Base-by-base conservation (phyloP, 1,284 basidiomycete species). In the Thelephora terrestris region DNA sequence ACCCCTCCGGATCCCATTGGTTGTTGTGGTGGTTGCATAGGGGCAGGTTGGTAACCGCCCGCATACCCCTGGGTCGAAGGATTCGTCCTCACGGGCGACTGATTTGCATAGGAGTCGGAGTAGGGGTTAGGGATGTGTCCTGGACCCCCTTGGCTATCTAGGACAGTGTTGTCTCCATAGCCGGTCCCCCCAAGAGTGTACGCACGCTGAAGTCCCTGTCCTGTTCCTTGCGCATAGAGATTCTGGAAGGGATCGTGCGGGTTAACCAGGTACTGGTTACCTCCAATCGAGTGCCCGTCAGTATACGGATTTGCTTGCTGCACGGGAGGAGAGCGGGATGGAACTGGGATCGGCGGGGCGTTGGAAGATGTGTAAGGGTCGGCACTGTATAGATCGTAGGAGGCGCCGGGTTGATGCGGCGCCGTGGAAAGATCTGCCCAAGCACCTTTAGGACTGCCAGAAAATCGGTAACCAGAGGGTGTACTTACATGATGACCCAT, bases 121-220 rank as follows among this genome's bases (percentile, higher is more conserved):
- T 32, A 32, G 9, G 29, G 29, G 29, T 32, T 32, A 32, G 29
- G 29, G 14, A 12, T 32, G 29, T 32, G 14, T 10, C 29, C 29
- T 32, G 39, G 16, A 21, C 25, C 39, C 5, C 10, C 10, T 14
- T 21, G 39, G 12, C 20, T 4, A 21, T 55, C 52, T 12, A 76
- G 78, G 7, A 73, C 66, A 20, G 64, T 58, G 56, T 70, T 76
- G 34, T 55, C 54, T 7, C 73, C 74, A 51, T 85, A 85, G 5
- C 74, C 73, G 46, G 71, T 71, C 21, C 77, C 78, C 9, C 77
- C 76, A 29, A 76, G 66, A 4, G 77, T 74, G 60, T 84, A 81
- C 52, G 64, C 70, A 21, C 73, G 74, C n/a, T 78, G 72, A 7
- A 66, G 60, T 17, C 48, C 43, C 7, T 50, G 62, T 9, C 64